Percentiles rank a stretch among this genome's conserved stretches.
phyloP scores from a whole-genome alignment of 345 rosid genomes.

The Citrus trifoliata region DNA sequence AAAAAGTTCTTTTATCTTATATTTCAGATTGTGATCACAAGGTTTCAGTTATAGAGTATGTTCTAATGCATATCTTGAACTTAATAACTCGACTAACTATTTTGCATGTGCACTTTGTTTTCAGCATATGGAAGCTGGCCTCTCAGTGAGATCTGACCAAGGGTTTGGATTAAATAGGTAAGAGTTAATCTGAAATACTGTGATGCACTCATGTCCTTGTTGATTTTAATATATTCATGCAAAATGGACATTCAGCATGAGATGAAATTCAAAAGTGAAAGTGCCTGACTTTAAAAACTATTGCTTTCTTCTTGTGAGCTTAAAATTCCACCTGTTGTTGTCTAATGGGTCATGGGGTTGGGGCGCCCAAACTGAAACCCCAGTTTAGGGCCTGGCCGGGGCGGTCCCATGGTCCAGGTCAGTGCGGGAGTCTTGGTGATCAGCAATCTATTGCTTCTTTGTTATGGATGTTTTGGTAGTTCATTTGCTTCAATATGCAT shows the following conservation, averaged over 20 bases:
- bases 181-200: neutral
- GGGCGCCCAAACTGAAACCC: too few species aligned
- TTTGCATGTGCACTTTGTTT: conserved; percentile 19
- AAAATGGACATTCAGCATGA: neutral
- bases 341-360: too few species aligned
- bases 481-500: neutral
- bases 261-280: neutral
- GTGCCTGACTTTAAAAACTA: neutral
- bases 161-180: conserved; percentile 90
- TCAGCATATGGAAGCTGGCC: conserved; percentile 88
- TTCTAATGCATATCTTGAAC: neutral
- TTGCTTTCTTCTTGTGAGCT: neutral
- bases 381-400: too few species aligned
- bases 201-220: neutral
- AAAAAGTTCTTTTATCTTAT: neutral
- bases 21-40: conserved; percentile 1
- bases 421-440: too few species aligned
- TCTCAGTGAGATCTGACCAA: conserved; percentile 66
- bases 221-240: neutral
- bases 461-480: neutral
- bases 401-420: too few species aligned
- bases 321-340: too few species aligned
- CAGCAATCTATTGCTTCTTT: neutral
- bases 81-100: conserved; percentile 14
- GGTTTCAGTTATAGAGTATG: neutral